phyloP scores from a whole-genome alignment of 2,329 filamentous ascomycete genomes.

The Arthroderma uncinatum region DNA sequence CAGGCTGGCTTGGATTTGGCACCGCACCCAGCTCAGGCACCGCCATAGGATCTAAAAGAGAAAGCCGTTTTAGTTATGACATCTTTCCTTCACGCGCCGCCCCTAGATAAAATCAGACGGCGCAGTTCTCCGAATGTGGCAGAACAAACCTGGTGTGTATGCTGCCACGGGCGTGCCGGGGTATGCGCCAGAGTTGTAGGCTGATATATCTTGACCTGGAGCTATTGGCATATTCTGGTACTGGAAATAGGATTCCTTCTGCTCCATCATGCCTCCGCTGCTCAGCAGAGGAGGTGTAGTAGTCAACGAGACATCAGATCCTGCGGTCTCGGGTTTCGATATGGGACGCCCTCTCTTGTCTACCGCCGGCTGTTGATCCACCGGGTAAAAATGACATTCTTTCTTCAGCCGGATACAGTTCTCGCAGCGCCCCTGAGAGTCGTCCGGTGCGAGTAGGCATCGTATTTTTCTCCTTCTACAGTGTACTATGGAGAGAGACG shows the following conservation, averaged over 20 bases:
- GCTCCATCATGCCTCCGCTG: constrained; percentile 22
- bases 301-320: constrained; percentile 38
- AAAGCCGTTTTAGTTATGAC: constrained; percentile 10
- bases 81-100: not conserved
- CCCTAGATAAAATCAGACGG: not conserved
- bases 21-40: constrained; percentile 23
- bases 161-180: constrained; percentile 25
- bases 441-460: constrained; percentile 66
- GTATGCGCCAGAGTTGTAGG: constrained; percentile 25
- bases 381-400: constrained; percentile 83
- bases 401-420: constrained; percentile 94
- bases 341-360: constrained; percentile 37
- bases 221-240: constrained; percentile 28
- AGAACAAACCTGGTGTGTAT: constrained; percentile 28
- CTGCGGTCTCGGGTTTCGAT: constrained; percentile 35
- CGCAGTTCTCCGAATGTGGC: not conserved
- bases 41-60: constrained; percentile 21
- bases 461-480: constrained; percentile 89
- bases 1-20: constrained; percentile 23
- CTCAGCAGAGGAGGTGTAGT: constrained; percentile 39
- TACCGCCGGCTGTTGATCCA: constrained; percentile 59
- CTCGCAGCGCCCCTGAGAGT: constrained; percentile 65
- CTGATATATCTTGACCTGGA: constrained; percentile 25
- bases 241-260: constrained; percentile 28
- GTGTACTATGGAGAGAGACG: constrained; percentile 51